A percentile compares a stretch with the other conserved stretches of the same genome.
These are phyloP conservation scores for Botryotinia globosa DNA, from an alignment of 2,329 filamentous ascomycete genomes.

Conservation along the genomic window DNA sequence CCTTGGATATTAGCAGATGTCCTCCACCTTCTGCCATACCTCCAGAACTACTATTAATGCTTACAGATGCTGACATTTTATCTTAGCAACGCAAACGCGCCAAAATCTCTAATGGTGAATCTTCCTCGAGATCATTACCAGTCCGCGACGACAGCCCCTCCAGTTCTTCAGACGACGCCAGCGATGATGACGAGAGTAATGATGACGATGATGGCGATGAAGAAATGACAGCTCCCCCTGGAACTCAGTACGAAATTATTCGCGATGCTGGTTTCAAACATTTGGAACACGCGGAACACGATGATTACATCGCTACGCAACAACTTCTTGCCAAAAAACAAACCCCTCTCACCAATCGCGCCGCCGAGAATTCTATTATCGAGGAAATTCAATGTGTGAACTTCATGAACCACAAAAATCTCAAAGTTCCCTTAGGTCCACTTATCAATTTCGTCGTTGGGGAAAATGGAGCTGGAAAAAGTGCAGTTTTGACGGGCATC, in stretches of 20 bases:
- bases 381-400: constrained; percentile 84
- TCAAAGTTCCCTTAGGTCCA: constrained; percentile 83
- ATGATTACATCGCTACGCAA: constrained; percentile 64
- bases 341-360: constrained; percentile 63
- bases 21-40: neutral
- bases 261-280: constrained; percentile 59
- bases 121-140: constrained; percentile 26
- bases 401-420: constrained; percentile 91
- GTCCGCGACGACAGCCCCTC: constrained; percentile 24
- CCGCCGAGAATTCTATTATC: constrained; percentile 81
- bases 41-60: neutral
- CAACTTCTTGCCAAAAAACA: constrained; percentile 46
- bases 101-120: constrained; percentile 37
- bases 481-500: constrained; percentile 87
- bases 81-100: constrained; percentile 43
- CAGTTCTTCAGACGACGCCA: constrained; percentile 33
- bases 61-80: constrained; percentile 17
- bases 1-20: neutral
- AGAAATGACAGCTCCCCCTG: constrained; percentile 36
- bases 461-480: constrained; percentile 97
- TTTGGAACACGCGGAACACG: constrained; percentile 53
- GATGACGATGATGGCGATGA: constrained; percentile 32
- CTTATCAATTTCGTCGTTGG: constrained; percentile 98
- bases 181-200: constrained; percentile 36
- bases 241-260: constrained; percentile 61